Evolutionary conservation across 768 basidiomycete genomes (phyloP), one percentile per base, ranked within the genome.

Genomic region (Lentinula lateritia): DNA sequence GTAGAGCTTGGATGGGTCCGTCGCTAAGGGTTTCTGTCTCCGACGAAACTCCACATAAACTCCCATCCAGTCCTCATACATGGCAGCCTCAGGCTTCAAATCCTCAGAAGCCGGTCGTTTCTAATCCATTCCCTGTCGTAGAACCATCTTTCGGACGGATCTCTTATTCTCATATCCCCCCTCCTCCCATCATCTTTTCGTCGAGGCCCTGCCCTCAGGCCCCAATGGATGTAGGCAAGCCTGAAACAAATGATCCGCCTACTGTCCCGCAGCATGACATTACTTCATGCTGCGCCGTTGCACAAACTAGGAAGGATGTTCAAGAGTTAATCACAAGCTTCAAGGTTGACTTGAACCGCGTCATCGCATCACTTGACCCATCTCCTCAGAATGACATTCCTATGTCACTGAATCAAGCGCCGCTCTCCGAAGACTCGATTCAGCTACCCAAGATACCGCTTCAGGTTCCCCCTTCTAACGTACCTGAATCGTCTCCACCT

Each of bases 1-100:
- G 78, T 50, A 79, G 80, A 63, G 65, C 70, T n/a, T 88, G 83
- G 82, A 74, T 78, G 20, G 83, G 81, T 65, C 82, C 84, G 50
- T 71, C 87, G 53, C 74, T 92, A 35, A 81, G 82, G 68, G 88
- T 92, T 73, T 75, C 79, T 18, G 76, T 92, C 16, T 75, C 76
- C 60, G 87, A 89, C 62, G 81, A 79, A 66, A 75, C 72, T 9
- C 71, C 74, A 7, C 75, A 76, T 72, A 76, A 78, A 65, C 63
- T 69, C 0, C 73, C 76, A 0, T 61, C 59, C 41, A 41, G 45
- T 41, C 59, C 50, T 36, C 56, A 56, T 28, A 16, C 41, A 10
- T 32, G 52, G 43, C 57, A 35, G 39, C 48, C 34, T 8, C 54
- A 28, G 28, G 50, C 61, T 13, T 59, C 57, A 41, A 54, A 57